A percentile compares a stretch with the other conserved stretches of the same genome.
These are phyloP conservation scores for Inga oerstediana DNA, from an alignment of 306 rosid genomes.

Conservation along the genomic window DNA sequence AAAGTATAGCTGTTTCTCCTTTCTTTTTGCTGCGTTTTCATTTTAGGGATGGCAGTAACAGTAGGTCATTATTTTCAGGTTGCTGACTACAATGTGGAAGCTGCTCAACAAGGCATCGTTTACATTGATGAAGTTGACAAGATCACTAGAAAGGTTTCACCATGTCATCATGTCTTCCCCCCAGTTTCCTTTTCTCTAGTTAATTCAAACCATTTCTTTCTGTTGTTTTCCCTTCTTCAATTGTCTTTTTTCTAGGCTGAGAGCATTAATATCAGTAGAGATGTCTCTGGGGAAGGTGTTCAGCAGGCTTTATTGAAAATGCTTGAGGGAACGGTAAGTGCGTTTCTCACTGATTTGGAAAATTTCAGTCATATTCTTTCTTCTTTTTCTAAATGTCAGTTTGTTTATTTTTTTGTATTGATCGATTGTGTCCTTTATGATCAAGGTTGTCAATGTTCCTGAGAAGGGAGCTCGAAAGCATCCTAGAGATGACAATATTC, in stretches of 20 bases:
- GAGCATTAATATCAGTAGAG: slow-evolving; percentile 95
- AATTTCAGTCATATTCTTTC: neutral
- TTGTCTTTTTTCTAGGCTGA: slow-evolving; percentile 71
- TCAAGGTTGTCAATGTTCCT: slow-evolving; percentile 92
- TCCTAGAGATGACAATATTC: slow-evolving; percentile 95
- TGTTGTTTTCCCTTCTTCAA: slow-evolving; percentile 25
- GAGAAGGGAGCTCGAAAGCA: slow-evolving; percentile 97
- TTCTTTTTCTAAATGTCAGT: neutral
- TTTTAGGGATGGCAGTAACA: neutral
- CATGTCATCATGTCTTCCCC: slow-evolving; percentile 13
- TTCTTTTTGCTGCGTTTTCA: neutral
- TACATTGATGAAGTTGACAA: slow-evolving; percentile 99
- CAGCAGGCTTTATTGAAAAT: slow-evolving; percentile 96
- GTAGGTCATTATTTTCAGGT: slow-evolving; percentile 48
- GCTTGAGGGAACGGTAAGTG: slow-evolving; percentile 98
- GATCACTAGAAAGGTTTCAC: slow-evolving; percentile 86
- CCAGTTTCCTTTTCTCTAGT: neutral
- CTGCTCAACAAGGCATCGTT: slow-evolving; percentile 98
- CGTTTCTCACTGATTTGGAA: slow-evolving; percentile 6
- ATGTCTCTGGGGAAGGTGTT: slow-evolving; percentile 99
- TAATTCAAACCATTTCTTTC: slow-evolving; percentile 10
- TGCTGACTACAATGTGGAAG: slow-evolving; percentile 94
- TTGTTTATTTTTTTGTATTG: neutral
- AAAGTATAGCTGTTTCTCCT: neutral
- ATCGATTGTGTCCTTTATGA: slow-evolving; percentile 37